These are phyloP conservation scores for Citeromyces matritensis DNA, from an alignment of 805 yeast genomes.

Conservation along the genomic window DNA sequence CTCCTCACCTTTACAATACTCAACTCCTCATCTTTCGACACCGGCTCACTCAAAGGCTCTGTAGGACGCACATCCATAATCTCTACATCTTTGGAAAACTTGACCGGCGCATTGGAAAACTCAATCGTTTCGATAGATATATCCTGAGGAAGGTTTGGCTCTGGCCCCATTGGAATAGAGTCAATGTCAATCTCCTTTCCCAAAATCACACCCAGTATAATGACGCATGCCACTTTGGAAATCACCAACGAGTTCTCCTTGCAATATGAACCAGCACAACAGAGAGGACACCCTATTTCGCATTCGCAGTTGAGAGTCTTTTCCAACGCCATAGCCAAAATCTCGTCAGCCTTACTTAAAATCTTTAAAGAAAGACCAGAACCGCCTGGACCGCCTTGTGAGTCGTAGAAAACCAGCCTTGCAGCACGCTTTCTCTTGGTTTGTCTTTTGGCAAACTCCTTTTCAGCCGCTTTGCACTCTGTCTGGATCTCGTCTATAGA, in stretches of 20 bases:
- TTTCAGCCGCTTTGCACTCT: conserved; percentile 96
- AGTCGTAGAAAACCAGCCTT: conserved; percentile 69
- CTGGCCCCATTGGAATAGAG: conserved; percentile 56
- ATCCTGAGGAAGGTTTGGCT: conserved; percentile 58
- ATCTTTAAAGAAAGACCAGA: conserved; percentile 71
- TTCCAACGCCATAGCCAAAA: conserved; percentile 43
- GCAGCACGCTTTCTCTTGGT: conserved; percentile 73
- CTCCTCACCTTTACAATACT: conserved; percentile 1
- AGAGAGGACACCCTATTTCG: conserved; percentile 60
- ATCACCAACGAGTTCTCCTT: conserved; percentile 70
- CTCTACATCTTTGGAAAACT: conserved; percentile 46
- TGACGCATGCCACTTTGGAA: conserved; percentile 73
- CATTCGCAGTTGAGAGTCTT: conserved; percentile 55
- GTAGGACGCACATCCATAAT: conserved; percentile 24
- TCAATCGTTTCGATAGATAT: conserved; percentile 54
- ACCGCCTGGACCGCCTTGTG: conserved; percentile 68
- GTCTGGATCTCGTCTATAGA: conserved; percentile 72
- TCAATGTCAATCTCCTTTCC: conserved; percentile 35
- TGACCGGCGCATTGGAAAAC: conserved; percentile 31
- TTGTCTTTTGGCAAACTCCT: conserved; percentile 74
- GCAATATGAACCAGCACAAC: conserved; percentile 77
- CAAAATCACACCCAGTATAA: conserved; percentile 47
- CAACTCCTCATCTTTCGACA: conserved; percentile 10
- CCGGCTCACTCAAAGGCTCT: conserved; percentile 5
- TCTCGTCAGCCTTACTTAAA: conserved; percentile 59